Base-by-base conservation (phyloP, 805 yeast species). In the Soucietia sequanensis region DNA sequence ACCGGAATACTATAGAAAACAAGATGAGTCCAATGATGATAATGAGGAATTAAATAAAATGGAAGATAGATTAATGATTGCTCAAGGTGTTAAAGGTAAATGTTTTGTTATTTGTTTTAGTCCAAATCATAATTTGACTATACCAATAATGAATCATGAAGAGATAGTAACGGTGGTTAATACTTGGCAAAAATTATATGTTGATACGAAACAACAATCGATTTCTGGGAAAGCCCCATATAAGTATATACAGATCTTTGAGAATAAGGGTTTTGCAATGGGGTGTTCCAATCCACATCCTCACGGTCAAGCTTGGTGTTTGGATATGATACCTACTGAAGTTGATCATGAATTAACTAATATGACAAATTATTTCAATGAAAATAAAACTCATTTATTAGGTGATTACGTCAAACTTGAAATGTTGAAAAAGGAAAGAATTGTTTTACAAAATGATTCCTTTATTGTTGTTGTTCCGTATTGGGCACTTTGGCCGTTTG, bases 401-500 rank as follows among this genome's bases (percentile, higher is more conserved):
- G 80, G 72, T 18, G 88, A 82, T 56, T 83, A 81, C 50, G 81
- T 78, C 10, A 49, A 64, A 31, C 51, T 76, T 30, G 88, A 81
- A 56, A 48, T 78, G 23, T 52, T 64, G 25, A 75, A 75, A 42
- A 59, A 60, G 32, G 62, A 65, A 36, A 71, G 90, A 38, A 45
- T 80, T 23, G 80, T 83, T 10, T 63, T 70, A 15, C 70, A 73
- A 37, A 83, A 82, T 52, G 84, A 76, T 38, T 65, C 78, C 4
- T 83, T 83, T 45, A 47, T 83, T 15, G 84, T 74, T 4, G 77
- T 83, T 8, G 88, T 83, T 13, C 90, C 90, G 35, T 83, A 78
- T 54, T 83, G 91, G 91, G 90, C 89, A 5, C 68, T 78, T 23
- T 83, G 90, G 90, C 91, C 91, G 11, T 83, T 81, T 53, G 89